Evolutionary conservation across 768 basidiomycete genomes (phyloP).

Genomic region (Hericium alpestre): DNA sequence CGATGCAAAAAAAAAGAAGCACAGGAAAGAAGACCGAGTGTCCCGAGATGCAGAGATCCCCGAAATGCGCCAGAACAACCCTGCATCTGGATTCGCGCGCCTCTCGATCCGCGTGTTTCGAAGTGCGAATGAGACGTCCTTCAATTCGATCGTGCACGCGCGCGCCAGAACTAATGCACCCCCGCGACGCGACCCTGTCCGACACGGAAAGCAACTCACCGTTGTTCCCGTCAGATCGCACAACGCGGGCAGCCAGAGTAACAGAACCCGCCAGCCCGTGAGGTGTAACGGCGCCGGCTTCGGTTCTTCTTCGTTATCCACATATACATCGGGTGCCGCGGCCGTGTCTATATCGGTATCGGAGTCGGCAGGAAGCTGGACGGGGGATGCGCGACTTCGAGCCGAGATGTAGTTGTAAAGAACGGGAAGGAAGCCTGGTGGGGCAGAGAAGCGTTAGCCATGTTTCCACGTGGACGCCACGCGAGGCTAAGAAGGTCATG

Average conservation of each 20-base stretch:
- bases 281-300: conserved; percentile 32
- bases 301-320: conserved; percentile 23
- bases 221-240: conserved; percentile 91
- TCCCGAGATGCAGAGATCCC: too few relatives aligned
- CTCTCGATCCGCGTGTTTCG: too few relatives aligned
- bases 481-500: neutral
- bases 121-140: too few relatives aligned
- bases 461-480: conserved; percentile 6
- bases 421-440: conserved; percentile 73
- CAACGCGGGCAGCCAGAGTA: conserved; percentile 80
- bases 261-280: conserved; percentile 56
- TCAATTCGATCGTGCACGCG: too few relatives aligned
- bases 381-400: conserved; percentile 30
- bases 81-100: too few relatives aligned
- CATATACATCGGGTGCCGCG: conserved; percentile 16
- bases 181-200: too few relatives aligned
- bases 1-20: too few relatives aligned
- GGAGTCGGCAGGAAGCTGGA: conserved; percentile 40
- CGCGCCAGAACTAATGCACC: too few relatives aligned
- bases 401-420: conserved; percentile 56
- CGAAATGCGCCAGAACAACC: too few relatives aligned
- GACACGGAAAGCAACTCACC: conserved; percentile 33
- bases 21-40: too few relatives aligned
- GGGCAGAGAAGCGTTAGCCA: conserved; percentile 7
- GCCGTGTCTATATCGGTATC: conserved; percentile 5